Evolutionary conservation across 2,329 filamentous ascomycete genomes (phyloP).

Genomic region (Trichoderma arundinaceum): DNA sequence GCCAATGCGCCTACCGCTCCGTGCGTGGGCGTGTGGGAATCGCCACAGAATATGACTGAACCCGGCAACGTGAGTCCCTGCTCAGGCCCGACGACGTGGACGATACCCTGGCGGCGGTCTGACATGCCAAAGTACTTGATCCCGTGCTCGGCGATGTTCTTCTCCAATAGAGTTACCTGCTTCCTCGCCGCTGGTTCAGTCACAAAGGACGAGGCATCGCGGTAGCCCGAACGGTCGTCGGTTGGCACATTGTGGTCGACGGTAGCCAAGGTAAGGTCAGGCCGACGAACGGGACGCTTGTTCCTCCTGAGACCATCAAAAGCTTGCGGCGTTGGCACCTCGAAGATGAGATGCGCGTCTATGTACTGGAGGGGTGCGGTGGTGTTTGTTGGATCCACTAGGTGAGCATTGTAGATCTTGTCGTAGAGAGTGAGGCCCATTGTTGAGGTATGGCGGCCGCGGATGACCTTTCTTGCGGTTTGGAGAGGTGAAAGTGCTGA

Average conservation of each 20-base stretch:
- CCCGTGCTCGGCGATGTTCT: conserved; percentile 64
- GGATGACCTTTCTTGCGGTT: too few relatives aligned
- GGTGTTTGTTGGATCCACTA: too few relatives aligned
- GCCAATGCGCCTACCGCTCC: conserved; percentile 93
- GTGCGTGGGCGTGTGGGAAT: conserved; percentile 97
- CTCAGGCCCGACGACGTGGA: conserved; percentile 97
- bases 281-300: conserved; percentile 82
- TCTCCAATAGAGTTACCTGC: conserved; percentile 93
- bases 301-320: conserved; percentile 95
- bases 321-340: conserved; percentile 66
- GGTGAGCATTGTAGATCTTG: too few relatives aligned
- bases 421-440: too few relatives aligned
- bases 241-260: conserved; percentile 98
- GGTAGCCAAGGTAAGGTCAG: conserved; percentile 94
- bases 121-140: conserved; percentile 93
- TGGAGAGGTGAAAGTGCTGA: too few relatives aligned
- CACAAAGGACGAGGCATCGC: conserved; percentile 92
- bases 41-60: conserved; percentile 94
- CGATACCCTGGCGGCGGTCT: conserved; percentile 96
- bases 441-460: too few relatives aligned
- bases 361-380: too few relatives aligned
- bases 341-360: too few relatives aligned
- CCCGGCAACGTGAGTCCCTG: conserved; percentile 97
- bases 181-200: conserved; percentile 90
- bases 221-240: conserved; percentile 85